phyloP scores from a whole-genome alignment of 345 rosid genomes.

The Chamaenerion angustifolium region DNA sequence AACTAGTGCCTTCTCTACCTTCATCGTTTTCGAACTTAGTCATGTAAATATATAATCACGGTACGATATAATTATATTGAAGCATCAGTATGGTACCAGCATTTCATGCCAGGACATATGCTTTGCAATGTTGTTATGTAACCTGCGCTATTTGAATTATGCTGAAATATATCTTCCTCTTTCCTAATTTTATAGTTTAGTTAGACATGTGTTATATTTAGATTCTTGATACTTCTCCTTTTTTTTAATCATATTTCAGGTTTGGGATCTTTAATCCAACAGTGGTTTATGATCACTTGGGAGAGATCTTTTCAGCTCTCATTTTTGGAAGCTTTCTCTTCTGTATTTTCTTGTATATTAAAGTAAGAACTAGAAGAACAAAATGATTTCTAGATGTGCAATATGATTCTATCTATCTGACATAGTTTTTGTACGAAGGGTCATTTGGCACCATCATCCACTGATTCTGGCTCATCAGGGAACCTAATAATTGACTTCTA shows the following conservation, averaged over 20 bases:
- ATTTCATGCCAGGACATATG: too few relatives aligned
- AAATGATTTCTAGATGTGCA: neutral
- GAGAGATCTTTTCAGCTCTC: constrained; percentile 90
- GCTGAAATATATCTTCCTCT: neutral
- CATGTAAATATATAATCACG: too few relatives aligned
- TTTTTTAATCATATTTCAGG: constrained; percentile 34
- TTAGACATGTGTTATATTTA: neutral
- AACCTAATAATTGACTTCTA: neutral
- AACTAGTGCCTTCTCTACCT: too few relatives aligned
- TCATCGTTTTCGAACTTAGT: too few relatives aligned
- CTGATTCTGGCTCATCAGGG: neutral
- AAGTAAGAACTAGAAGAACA: constrained; percentile 31
- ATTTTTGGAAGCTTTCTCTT: constrained; percentile 84
- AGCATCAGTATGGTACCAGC: too few relatives aligned
- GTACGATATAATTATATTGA: too few relatives aligned
- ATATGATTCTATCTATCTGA: constrained; percentile 7
- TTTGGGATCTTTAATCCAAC: constrained; percentile 83
- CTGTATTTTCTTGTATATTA: constrained; percentile 75
- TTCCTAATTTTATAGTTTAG: neutral
- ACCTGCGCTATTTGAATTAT: too few relatives aligned
- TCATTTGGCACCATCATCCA: constrained; percentile 25
- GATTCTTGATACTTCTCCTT: neutral
- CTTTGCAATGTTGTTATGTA: too few relatives aligned
- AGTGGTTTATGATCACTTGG: constrained; percentile 83
- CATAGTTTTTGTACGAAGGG: neutral